A percentile compares a stretch with the other conserved stretches of the same genome.
Evolutionary conservation across 768 basidiomycete species (phyloP).

Genomic region (Sporobolomyces pararoseus): DNA sequence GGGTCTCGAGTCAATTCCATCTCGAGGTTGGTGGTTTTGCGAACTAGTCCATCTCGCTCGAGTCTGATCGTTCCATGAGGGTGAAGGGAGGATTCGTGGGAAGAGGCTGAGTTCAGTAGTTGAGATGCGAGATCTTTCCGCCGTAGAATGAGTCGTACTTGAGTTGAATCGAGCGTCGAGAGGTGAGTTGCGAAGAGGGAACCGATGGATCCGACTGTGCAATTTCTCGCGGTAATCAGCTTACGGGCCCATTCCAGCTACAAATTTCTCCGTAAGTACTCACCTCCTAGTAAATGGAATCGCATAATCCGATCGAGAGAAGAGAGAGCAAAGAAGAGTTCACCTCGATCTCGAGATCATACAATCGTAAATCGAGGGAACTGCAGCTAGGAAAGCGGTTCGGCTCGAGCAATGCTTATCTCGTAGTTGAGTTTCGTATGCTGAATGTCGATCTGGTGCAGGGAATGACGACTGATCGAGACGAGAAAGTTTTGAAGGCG

Average conservation of each 20-base stretch:
- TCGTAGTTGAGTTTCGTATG: too few relatives aligned
- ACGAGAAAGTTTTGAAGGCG: too few relatives aligned
- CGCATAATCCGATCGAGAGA: slow-evolving; percentile 30
- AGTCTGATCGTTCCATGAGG: slow-evolving; percentile 32
- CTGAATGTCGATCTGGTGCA: too few relatives aligned
- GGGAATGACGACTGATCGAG: too few relatives aligned
- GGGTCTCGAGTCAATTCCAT: slow-evolving; percentile 41
- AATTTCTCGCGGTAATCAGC: too few relatives aligned
- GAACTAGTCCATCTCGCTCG: slow-evolving; percentile 42
- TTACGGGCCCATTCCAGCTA: too few relatives aligned
- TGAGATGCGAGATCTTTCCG: slow-evolving; percentile 50
- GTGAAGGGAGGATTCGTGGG: neutral
- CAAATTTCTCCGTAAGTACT: neutral
- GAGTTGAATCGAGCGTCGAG: slow-evolving; percentile 59
- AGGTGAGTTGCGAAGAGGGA: slow-evolving; percentile 76
- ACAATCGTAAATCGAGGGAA: neutral
- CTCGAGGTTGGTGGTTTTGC: slow-evolving; percentile 41
- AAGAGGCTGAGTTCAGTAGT: slow-evolving; percentile 19
- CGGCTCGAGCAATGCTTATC: too few relatives aligned
- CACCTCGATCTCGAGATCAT: slow-evolving; percentile 12
- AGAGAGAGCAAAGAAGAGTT: neutral
- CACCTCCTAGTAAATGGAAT: slow-evolving; percentile 37
- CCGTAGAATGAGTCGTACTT: slow-evolving; percentile 64
- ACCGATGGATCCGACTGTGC: slow-evolving; percentile 72
- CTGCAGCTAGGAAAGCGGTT: too few relatives aligned